Conservation (phyloP, 2,329 filamentous ascomycete species). For the Hymenoscyphus albidus region DNA sequence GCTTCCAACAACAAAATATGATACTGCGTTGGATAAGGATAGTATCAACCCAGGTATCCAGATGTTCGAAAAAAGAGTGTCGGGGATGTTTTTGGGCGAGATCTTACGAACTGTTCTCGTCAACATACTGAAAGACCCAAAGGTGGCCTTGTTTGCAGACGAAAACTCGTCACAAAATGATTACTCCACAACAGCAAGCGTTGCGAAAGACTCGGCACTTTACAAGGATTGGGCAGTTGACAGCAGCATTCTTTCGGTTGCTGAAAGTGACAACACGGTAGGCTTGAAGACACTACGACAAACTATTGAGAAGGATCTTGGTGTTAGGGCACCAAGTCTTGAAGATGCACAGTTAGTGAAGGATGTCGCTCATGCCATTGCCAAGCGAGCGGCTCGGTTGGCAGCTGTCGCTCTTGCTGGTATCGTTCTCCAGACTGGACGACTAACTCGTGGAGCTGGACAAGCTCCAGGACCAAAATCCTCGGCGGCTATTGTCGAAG, state of each 20-base stretch:
- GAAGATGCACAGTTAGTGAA: constrained; percentile 90
- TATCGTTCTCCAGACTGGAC: constrained; percentile 75
- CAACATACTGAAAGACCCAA: constrained; percentile 64
- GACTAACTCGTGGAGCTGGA: constrained; percentile 48
- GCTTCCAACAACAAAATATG: constrained; percentile 80
- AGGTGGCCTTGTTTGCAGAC: constrained; percentile 70
- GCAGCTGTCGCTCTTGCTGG: constrained; percentile 85
- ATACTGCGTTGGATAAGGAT: constrained; percentile 70
- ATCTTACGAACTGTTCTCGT: constrained; percentile 77
- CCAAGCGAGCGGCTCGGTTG: constrained; percentile 80
- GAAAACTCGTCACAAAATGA: constrained; percentile 69
- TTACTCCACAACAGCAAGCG: constrained; percentile 63
- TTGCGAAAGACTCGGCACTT: constrained; percentile 63
- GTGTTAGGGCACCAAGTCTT: constrained; percentile 69
- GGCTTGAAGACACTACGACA: constrained; percentile 71
- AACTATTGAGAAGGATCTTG: constrained; percentile 71
- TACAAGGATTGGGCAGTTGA: constrained; percentile 86
- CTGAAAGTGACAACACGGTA: constrained; percentile 72
- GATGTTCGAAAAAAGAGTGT: constrained; percentile 98
- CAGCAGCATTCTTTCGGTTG: constrained; percentile 82
- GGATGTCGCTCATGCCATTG: constrained; percentile 75
- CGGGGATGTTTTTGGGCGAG: constrained; percentile 97
- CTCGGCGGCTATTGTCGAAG: constrained; percentile 25
- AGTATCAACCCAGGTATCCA: constrained; percentile 91
- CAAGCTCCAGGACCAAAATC: constrained; percentile 23